Percentiles rank a stretch among this genome's conserved stretches.
phyloP scores from a whole-genome alignment of 2,329 filamentous ascomycete genomes.

The Seiridium cupressi region DNA sequence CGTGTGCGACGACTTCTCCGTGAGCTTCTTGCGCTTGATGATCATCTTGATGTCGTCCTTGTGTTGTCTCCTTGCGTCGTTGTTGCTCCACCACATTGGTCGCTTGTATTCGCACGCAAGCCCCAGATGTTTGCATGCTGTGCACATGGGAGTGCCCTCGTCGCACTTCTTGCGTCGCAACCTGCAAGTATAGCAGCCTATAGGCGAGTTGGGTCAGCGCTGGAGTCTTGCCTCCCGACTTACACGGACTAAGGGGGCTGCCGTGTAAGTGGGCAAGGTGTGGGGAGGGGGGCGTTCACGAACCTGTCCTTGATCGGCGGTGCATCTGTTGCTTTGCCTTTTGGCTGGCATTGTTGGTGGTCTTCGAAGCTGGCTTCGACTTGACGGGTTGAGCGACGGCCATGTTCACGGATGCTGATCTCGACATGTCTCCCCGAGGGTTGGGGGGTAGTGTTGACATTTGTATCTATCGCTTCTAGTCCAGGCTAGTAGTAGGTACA shows the following conservation, averaged over 20 bases:
- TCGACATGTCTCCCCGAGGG: slow-evolving; percentile 48
- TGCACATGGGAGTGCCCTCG: slow-evolving; percentile 61
- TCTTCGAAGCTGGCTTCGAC: slow-evolving; percentile 56
- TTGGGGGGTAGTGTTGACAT: slow-evolving; percentile 68
- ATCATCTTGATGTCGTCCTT: slow-evolving; percentile 97
- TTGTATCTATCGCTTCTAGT: slow-evolving; percentile 45
- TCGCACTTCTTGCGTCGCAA: slow-evolving; percentile 69
- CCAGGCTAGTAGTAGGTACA: slow-evolving; percentile 10
- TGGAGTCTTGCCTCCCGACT: slow-evolving; percentile 17
- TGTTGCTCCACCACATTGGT: slow-evolving; percentile 96
- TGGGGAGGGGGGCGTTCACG: slow-evolving; percentile 35
- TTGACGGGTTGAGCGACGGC: slow-evolving; percentile 59
- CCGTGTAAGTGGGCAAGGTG: slow-evolving; percentile 16
- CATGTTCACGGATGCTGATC: slow-evolving; percentile 56
- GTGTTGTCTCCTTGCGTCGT: slow-evolving; percentile 77
- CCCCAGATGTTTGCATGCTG: slow-evolving; percentile 70
- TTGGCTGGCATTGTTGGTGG: slow-evolving; percentile 46
- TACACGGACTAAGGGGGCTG: slow-evolving; percentile 15
- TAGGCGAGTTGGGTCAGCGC: slow-evolving; percentile 27
- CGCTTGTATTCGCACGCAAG: slow-evolving; percentile 94
- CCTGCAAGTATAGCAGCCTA: slow-evolving; percentile 68
- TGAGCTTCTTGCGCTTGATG: slow-evolving; percentile 95
- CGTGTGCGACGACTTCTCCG: slow-evolving; percentile 71
- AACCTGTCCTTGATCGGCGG: slow-evolving; percentile 91
- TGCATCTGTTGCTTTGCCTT: slow-evolving; percentile 85